Evolutionary conservation across 345 rosid species (phyloP).

Genomic region (Viola odorata): DNA sequence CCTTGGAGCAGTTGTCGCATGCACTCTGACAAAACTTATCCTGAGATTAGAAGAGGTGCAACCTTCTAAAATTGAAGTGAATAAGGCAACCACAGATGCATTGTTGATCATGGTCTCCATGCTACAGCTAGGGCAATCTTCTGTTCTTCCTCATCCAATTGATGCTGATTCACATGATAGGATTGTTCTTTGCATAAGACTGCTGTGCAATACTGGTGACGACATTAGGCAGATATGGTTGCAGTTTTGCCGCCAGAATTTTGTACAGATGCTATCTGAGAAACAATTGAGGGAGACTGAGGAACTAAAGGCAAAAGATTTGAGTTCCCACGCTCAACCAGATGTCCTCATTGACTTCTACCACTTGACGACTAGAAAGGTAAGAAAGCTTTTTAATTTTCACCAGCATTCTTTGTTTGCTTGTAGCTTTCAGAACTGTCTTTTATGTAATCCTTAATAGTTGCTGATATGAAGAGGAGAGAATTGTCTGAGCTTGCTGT

Average conservation of each 20-base stretch:
- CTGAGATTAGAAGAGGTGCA: constrained; percentile 95
- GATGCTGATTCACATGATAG: constrained; percentile 90
- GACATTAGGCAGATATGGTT: constrained; percentile 82
- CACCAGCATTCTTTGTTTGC: not conserved
- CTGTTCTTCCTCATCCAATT: constrained; percentile 86
- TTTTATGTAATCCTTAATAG: not conserved
- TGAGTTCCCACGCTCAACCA: constrained; percentile 86
- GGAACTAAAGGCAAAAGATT: constrained; percentile 91
- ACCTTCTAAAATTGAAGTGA: constrained; percentile 68
- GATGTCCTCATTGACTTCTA: constrained; percentile 97
- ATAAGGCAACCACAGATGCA: constrained; percentile 55
- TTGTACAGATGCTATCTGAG: constrained; percentile 91
- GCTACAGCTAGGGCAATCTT: constrained; percentile 89
- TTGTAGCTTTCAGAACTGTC: too few species aligned
- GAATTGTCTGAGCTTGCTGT: not conserved
- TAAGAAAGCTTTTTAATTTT: constrained; percentile 20
- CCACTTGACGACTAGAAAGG: constrained; percentile 98
- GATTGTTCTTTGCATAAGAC: constrained; percentile 68
- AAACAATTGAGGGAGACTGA: constrained; percentile 79
- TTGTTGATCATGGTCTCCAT: constrained; percentile 85
- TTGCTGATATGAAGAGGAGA: not conserved
- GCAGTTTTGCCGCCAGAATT: constrained; percentile 84
- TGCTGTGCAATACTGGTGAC: constrained; percentile 78
- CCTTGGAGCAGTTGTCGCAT: constrained; percentile 93
- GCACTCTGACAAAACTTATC: constrained; percentile 85